These are phyloP conservation scores for Ophiognomonia clavigignenti-juglandacearum DNA, from an alignment of 2,329 filamentous ascomycete species.

Conservation along the genomic window DNA sequence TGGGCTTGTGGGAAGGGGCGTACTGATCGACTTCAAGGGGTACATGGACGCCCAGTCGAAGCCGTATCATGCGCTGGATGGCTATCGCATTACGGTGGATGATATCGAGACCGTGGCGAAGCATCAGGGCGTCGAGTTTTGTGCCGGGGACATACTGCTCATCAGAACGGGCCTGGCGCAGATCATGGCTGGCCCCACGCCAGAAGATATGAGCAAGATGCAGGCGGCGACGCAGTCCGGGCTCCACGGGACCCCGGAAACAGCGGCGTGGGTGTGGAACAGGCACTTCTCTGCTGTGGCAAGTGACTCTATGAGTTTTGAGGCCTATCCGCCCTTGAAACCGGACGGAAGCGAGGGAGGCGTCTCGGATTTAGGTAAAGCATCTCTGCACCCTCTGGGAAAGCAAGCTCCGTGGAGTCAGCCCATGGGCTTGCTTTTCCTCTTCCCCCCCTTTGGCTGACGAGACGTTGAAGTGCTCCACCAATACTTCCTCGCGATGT, in stretches of 20 bases:
- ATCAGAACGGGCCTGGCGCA: slow-evolving; percentile 31
- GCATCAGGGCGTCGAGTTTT: slow-evolving; percentile 29
- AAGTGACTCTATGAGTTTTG: slow-evolving; percentile 59
- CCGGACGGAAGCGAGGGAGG: slow-evolving; percentile 30
- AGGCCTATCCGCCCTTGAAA: slow-evolving; percentile 53
- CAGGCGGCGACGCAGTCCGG: slow-evolving; percentile 27
- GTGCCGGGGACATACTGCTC: slow-evolving; percentile 33
- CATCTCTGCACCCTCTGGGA: no score
- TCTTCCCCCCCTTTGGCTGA: no score
- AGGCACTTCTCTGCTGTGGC: slow-evolving; percentile 62
- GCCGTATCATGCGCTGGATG: slow-evolving; percentile 8
- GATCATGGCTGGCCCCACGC: slow-evolving; percentile 35
- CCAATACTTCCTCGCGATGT: slow-evolving; percentile 42
- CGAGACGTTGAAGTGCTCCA: slow-evolving; percentile 35
- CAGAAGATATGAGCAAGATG: slow-evolving; percentile 30
- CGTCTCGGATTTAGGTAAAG: slow-evolving; percentile 33
- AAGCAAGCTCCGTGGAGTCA: no score
- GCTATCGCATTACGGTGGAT: slow-evolving; percentile 15
- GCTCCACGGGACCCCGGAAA: slow-evolving; percentile 42
- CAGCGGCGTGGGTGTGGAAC: slow-evolving; percentile 64
- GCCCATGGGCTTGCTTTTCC: no score
- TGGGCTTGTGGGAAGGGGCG: slow-evolving; percentile 39
- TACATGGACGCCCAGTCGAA: slow-evolving; percentile 1
- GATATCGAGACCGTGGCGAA: slow-evolving; percentile 28
- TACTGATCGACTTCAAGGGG: slow-evolving; percentile 38